phyloP scores from a whole-genome alignment of 2,329 filamentous ascomycete species.

The Fusarium cicatricum region DNA sequence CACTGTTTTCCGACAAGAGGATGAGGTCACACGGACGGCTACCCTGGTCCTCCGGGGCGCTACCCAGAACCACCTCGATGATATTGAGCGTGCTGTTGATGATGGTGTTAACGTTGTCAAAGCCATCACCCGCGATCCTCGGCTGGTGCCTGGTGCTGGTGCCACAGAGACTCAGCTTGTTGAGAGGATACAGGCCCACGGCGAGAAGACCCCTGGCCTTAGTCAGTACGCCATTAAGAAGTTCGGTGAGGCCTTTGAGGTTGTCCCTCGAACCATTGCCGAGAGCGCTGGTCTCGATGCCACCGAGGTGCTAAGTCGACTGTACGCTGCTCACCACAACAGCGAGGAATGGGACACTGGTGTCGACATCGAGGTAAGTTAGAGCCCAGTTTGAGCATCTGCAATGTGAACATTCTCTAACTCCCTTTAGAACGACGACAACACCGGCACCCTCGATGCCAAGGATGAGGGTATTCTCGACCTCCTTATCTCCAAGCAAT shows the following conservation, averaged over 20 bases:
- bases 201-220: conserved; percentile 90
- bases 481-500: conserved; percentile 88
- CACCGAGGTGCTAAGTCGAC: conserved; percentile 90
- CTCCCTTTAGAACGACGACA: conserved; percentile 71
- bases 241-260: conserved; percentile 96
- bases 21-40: conserved; percentile 89
- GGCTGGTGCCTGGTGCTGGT: conserved; percentile 91
- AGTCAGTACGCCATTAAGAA: conserved; percentile 98
- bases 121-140: conserved; percentile 92
- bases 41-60: conserved; percentile 94
- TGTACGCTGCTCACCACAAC: conserved; percentile 94
- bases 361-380: conserved; percentile 83
- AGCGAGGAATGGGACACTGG: conserved; percentile 89
- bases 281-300: conserved; percentile 96
- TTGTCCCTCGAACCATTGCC: conserved; percentile 90
- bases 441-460: conserved; percentile 83
- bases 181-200: conserved; percentile 88
- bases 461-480: conserved; percentile 91
- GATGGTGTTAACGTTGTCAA: conserved; percentile 99
- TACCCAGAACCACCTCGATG: conserved; percentile 97
- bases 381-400: neutral
- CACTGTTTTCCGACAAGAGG: conserved; percentile 97
- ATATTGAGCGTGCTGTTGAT: conserved; percentile 95
- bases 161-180: conserved; percentile 94
- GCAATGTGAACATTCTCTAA: neutral